Percentiles rank a stretch among this genome's conserved stretches.
phyloP scores from a whole-genome alignment of 148 eudicot species.

The Cornus suecica region DNA sequence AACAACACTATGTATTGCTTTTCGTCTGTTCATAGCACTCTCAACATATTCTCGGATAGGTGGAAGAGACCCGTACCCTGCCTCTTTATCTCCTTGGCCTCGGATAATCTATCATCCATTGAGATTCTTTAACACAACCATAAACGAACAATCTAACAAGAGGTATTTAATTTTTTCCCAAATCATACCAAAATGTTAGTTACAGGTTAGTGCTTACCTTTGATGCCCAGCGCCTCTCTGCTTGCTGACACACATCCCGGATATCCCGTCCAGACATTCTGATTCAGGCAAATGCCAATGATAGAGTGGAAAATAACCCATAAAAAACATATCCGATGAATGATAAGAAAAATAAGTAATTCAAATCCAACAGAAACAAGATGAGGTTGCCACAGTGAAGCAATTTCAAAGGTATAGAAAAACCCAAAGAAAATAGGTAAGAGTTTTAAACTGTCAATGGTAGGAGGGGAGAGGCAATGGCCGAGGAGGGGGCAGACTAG shows the following conservation, averaged over 20 bases:
- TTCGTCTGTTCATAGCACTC: constrained; percentile 52
- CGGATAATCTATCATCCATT: constrained; percentile 54
- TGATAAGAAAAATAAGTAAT: too few relatives aligned
- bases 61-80: constrained; percentile 58
- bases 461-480: too few relatives aligned
- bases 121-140: neutral
- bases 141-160: neutral
- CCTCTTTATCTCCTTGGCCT: constrained; percentile 47
- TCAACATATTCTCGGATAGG: constrained; percentile 67
- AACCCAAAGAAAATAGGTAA: too few relatives aligned
- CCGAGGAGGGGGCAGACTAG: too few relatives aligned
- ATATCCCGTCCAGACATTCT: constrained; percentile 96
- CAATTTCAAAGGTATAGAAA: too few relatives aligned
- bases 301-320: neutral
- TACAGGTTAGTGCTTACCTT: constrained; percentile 49
- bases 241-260: constrained; percentile 91
- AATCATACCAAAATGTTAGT: too few relatives aligned
- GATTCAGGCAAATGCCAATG: constrained; percentile 16
- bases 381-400: too few relatives aligned
- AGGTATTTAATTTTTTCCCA: too few relatives aligned
- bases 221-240: constrained; percentile 96
- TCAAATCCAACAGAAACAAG: neutral
- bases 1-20: constrained; percentile 35
- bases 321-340: neutral
- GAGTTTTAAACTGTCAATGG: too few relatives aligned